Conservation (phyloP, 441 rosid genomes). For the Mallotus repandus region DNA sequence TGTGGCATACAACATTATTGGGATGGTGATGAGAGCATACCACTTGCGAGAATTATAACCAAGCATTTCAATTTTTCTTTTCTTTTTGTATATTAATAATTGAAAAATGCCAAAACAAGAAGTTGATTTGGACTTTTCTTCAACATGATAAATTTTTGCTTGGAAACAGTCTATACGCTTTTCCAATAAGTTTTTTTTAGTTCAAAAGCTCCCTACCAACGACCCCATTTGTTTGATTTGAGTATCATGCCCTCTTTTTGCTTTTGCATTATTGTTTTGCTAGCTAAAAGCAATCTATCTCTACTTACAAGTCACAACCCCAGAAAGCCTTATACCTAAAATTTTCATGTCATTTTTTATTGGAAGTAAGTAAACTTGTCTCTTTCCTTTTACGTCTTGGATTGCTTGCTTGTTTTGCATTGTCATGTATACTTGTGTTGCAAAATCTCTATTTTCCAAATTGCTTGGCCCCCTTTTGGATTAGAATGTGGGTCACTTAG, state of each 20-base stretch:
- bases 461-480: background rate
- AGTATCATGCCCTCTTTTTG: background rate
- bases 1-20: background rate
- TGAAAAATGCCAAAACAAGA: slow-evolving; percentile 4
- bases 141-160: background rate
- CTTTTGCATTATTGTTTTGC: slow-evolving; percentile 5
- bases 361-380: background rate
- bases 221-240: slow-evolving; percentile 20
- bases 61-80: background rate
- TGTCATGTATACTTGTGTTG: background rate
- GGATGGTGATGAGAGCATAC: background rate
- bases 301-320: background rate
- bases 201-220: slow-evolving; percentile 23
- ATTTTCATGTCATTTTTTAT: background rate
- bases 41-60: background rate
- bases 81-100: background rate
- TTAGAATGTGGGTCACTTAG: background rate
- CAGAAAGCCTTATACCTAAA: background rate
- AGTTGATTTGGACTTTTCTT: background rate
- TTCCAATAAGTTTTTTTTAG: background rate
- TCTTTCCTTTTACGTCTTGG: background rate
- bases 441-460: background rate
- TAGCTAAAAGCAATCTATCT: background rate
- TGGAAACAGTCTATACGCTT: slow-evolving; percentile 4
- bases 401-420: background rate